Base-by-base conservation (phyloP, 441 rosid genomes). In the Omphalea diandra region DNA sequence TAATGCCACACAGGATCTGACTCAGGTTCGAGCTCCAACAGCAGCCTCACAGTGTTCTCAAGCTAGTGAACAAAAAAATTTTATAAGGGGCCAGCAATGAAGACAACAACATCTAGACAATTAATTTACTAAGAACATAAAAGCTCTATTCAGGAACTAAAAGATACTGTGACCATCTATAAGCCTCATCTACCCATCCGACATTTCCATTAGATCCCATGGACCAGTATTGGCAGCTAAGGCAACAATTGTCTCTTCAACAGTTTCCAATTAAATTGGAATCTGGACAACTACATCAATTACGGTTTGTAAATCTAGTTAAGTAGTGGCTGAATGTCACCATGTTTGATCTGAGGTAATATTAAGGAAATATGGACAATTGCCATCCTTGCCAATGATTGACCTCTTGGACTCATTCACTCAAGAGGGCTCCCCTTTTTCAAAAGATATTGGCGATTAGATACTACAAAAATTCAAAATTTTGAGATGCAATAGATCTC, bases 1-100 rank as follows among this genome's bases (percentile, higher is more conserved):
- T 90, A 90, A 83, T 95, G 96, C 99, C 99, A 92, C 59, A 89
- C 96, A 49, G 99, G 99, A 82, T 95, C 99, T 2, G 95, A 90
- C 55, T 92, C 98, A 18, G 98, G 98, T 64, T 92, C 99, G 79
- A 95, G 86, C 89, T 95, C 99, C 85, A 95, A 81, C 85, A 92
- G 80, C 81, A 90, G 86, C 83, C 99, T 84, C 79, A 90, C 97
- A 3, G 96, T 95, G 86, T 95, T 95, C 83, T 95, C 99, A 72
- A 95, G 97, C 97, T 94, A 74, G 76, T 63, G 29, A 72, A 70
- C 68, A 55, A 71, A 17, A 72, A 26, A 76, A 47, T 59, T 57
- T 54, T 31, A 43, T 76, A 24, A 79, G 68, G 20, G 38, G 71
- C 69, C 12, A 63, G 8, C 10, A 46, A 40, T 59, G 43, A 53